Conservation (phyloP, 164 flowering plant species). For the Vitis cinerea region DNA sequence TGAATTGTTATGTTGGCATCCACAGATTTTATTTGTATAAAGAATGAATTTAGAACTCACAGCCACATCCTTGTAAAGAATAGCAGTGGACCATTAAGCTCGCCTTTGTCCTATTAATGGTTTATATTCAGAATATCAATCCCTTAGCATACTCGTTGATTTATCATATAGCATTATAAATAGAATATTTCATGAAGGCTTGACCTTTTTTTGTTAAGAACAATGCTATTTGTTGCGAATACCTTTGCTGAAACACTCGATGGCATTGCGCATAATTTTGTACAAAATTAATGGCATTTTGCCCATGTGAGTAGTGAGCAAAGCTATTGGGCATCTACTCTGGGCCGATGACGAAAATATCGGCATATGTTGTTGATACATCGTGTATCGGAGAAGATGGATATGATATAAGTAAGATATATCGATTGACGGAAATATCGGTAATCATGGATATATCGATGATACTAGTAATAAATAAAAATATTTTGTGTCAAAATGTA, state of each 20-base stretch:
- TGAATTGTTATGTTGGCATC: background rate
- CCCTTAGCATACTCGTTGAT: background rate
- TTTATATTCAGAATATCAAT: background rate
- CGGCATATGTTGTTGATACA: rapidly evolving
- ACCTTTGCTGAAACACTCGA: too few species aligned
- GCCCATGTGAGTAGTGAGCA: too few species aligned
- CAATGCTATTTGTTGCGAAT: too few species aligned
- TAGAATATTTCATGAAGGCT: background rate
- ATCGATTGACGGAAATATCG: too few species aligned
- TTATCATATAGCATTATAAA: background rate
- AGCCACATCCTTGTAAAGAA: slow-evolving; percentile 6
- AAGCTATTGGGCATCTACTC: too few species aligned
- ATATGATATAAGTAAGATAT: too few species aligned
- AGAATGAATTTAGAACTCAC: background rate
- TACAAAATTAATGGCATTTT: too few species aligned
- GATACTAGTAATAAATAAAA: too few species aligned
- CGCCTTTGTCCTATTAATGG: background rate
- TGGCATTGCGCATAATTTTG: too few species aligned
- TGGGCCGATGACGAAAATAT: too few species aligned
- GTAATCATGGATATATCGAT: rapidly evolving
- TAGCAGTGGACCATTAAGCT: background rate
- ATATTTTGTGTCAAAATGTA: too few species aligned
- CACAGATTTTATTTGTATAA: background rate
- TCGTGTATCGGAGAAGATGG: too few species aligned
- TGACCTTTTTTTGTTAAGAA: background rate